Evolutionary conservation across 371 early-diverging fungal genomes (phyloP).

Genomic region (Coemansia sp.): DNA sequence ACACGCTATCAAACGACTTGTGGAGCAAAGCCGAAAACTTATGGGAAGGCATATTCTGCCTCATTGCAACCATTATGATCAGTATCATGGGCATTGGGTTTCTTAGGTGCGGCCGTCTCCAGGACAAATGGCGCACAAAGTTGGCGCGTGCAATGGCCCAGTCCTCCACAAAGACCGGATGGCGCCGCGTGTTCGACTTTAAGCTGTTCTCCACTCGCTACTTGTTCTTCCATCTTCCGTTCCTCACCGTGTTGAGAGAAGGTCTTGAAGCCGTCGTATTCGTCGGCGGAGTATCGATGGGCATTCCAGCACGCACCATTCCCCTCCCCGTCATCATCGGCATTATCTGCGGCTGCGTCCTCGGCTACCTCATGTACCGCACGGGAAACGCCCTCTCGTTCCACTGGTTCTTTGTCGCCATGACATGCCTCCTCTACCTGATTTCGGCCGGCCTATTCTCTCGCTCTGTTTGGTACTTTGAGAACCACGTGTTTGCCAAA

Average conservation of each 20-base stretch:
- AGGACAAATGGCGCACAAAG: slow-evolving; percentile 68
- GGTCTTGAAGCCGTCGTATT: slow-evolving; percentile 75
- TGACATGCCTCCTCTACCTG: slow-evolving; percentile 69
- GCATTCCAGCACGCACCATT: slow-evolving; percentile 65
- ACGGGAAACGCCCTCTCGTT: slow-evolving; percentile 65
- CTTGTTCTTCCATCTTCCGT: slow-evolving; percentile 71
- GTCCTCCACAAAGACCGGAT: slow-evolving; percentile 13
- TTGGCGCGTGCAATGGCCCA: slow-evolving; percentile 59
- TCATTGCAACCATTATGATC: slow-evolving; percentile 66
- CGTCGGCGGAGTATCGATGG: slow-evolving; percentile 76
- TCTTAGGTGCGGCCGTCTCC: slow-evolving; percentile 66
- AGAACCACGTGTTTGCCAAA: slow-evolving; percentile 55
- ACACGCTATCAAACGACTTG: slow-evolving; percentile 60
- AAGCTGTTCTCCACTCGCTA: slow-evolving; percentile 55
- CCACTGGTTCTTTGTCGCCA: slow-evolving; percentile 73
- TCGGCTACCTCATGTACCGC: slow-evolving; percentile 72
- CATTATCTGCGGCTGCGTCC: slow-evolving; percentile 59
- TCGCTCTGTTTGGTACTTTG: slow-evolving; percentile 61
- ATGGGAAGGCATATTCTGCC: slow-evolving; percentile 77
- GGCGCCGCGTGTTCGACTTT: slow-evolving; percentile 21
- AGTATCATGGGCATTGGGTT: slow-evolving; percentile 73
- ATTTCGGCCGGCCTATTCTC: slow-evolving; percentile 78
- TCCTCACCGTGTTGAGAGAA: slow-evolving; percentile 78
- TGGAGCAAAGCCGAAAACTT: slow-evolving; percentile 72
- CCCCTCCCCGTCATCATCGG: slow-evolving; percentile 76